Percentiles rank a stretch among this genome's conserved stretches.
Evolutionary conservation across 306 rosid genomes (phyloP).

Genomic region (Glycine latifolia): DNA sequence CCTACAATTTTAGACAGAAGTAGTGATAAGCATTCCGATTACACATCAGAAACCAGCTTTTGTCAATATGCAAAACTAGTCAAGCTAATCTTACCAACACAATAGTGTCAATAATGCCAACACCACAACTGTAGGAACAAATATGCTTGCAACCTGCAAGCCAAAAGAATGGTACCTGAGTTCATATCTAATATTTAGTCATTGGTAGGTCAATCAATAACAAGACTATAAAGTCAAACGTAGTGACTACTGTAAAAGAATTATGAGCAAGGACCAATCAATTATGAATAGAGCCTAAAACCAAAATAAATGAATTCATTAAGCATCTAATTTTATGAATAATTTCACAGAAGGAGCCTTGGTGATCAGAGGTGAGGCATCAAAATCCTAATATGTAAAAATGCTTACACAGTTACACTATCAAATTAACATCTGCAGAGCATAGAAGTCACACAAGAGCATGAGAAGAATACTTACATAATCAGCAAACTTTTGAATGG

Average conservation of each 20-base stretch:
- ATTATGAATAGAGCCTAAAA: constrained; percentile 36
- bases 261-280: neutral
- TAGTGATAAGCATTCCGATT: constrained; percentile 17
- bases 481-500: constrained; percentile 96
- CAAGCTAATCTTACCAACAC: constrained; percentile 68
- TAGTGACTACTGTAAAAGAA: constrained; percentile 15
- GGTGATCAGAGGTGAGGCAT: constrained; percentile 31
- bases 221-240: neutral
- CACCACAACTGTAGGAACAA: constrained; percentile 81
- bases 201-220: constrained; percentile 1
- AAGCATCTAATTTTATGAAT: constrained; percentile 29
- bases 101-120: constrained; percentile 72
- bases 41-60: constrained; percentile 1
- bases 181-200: constrained; percentile 31
- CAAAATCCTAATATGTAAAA: constrained; percentile 20
- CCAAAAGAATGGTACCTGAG: constrained; percentile 41
- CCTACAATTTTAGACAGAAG: constrained; percentile 52
- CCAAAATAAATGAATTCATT: constrained; percentile 23
- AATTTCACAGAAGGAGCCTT: constrained; percentile 13
- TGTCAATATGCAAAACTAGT: constrained; percentile 25
- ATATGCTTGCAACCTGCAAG: constrained; percentile 89
- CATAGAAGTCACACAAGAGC: constrained; percentile 20
- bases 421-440: neutral
- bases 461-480: constrained; percentile 66
- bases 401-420: neutral